Conservation (phyloP, 1,284 basidiomycete species). For the Earliella scabrosa region DNA sequence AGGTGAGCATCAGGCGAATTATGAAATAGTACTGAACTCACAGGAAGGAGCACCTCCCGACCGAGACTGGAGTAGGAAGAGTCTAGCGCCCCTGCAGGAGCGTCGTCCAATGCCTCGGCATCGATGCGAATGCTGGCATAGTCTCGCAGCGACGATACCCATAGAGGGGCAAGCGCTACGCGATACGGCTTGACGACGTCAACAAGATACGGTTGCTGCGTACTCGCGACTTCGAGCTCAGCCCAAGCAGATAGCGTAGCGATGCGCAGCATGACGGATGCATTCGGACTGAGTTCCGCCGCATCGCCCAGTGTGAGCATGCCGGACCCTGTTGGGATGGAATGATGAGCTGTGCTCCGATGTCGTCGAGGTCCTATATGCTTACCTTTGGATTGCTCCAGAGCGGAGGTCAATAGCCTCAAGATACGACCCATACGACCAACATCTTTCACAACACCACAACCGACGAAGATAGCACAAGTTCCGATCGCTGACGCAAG, state of each 20-base stretch:
- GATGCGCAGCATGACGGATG: slow-evolving; percentile 93
- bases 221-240: slow-evolving; percentile 84
- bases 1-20: neutral
- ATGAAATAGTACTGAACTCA: slow-evolving; percentile 42
- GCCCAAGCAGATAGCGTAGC: slow-evolving; percentile 97
- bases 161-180: slow-evolving; percentile 76
- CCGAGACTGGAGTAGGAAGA: slow-evolving; percentile 87
- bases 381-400: slow-evolving; percentile 89
- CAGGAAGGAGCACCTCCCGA: slow-evolving; percentile 88
- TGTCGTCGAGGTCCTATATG: neutral
- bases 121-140: slow-evolving; percentile 92
- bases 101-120: slow-evolving; percentile 78
- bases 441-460: slow-evolving; percentile 93
- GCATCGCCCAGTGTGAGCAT: slow-evolving; percentile 89
- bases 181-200: slow-evolving; percentile 88
- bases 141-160: slow-evolving; percentile 90
- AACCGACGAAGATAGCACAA: slow-evolving; percentile 95
- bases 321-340: slow-evolving; percentile 62
- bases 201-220: slow-evolving; percentile 76
- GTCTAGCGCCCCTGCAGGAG: slow-evolving; percentile 74
- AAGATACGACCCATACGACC: slow-evolving; percentile 93
- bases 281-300: slow-evolving; percentile 88
- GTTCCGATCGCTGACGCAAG: slow-evolving; percentile 91
- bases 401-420: slow-evolving; percentile 84
- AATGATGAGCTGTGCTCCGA: no score